Evolutionary conservation across 2,329 filamentous ascomycete species (phyloP), one percentile per base, ranked within the genome.

Genomic region (Chaetomium sp.): DNA sequence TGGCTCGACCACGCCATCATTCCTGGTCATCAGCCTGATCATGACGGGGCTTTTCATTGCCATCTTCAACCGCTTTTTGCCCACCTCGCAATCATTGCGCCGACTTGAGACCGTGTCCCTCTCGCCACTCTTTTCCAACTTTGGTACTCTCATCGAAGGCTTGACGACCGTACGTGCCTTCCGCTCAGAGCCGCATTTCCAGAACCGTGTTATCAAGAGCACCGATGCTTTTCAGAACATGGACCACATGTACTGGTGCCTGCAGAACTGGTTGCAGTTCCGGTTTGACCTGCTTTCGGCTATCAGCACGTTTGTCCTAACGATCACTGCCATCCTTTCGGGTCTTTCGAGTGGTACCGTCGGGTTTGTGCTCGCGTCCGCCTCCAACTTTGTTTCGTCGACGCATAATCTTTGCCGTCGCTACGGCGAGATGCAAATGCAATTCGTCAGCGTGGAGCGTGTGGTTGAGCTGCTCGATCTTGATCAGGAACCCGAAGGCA

Each of bases 191-290:
- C 74, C 79, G 4, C 84, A 87, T 52, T 96, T 96, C 66, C 89
- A 95, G 66, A 80, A 85, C 59, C 81, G 85, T 50, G 89, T 95
- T 52, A 86, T 96, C 37, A 75, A 79, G 2, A 90, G 91, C 0
- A 90, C 91, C 0, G 91, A 96, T 66, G 84, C 85, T 14, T 96
- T 96, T 67, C 91, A 96, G 69, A 90, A 90, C 67, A 94, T 95
- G 80, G 91, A 96, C 65, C 91, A 96, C 69, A 95, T 96, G 72
- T 96, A 95, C 72, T 96, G 91, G 87, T 88, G 85, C 56, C 77
- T 95, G 44, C 89, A 95, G 62, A 83, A 84, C 6, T 96, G 91
- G 91, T 77, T 96, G 2, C 85, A 85, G 68, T 90, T 87, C 65
- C 84, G 91, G 10, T 92, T 94, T 54, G 86, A 89, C 62, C 70